Conservation (phyloP, 768 basidiomycete species). For the Cystobasidium ongulense region DNA sequence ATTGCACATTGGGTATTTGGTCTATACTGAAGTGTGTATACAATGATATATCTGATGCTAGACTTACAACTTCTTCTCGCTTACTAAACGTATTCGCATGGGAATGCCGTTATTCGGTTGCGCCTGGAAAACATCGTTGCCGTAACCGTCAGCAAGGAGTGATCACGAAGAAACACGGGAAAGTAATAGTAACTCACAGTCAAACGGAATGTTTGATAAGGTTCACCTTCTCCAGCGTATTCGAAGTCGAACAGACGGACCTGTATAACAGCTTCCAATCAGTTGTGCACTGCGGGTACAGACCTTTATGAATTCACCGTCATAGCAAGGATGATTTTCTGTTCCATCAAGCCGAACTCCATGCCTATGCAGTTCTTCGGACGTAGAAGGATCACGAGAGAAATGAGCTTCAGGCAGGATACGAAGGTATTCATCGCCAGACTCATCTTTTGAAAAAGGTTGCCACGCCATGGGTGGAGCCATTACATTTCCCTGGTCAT, state of each 20-base stretch:
- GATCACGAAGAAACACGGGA: background rate
- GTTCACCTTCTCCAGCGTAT: background rate
- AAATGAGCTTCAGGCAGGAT: background rate
- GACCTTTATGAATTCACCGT: background rate
- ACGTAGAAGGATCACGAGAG: background rate
- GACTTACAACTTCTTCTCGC: background rate
- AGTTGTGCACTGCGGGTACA: background rate
- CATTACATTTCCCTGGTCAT: slow-evolving; percentile 10
- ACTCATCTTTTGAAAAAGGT: slow-evolving; percentile 28
- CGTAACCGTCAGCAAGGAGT: background rate
- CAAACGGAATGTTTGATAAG: slow-evolving; percentile 24
- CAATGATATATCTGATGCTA: background rate
- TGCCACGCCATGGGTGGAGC: slow-evolving; percentile 14
- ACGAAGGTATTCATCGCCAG: background rate
- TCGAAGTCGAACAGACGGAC: slow-evolving; percentile 27
- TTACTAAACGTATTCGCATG: slow-evolving; percentile 1
- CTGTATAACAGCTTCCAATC: background rate
- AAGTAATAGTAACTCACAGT: slow-evolving; percentile 4
- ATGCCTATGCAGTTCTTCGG: slow-evolving; percentile 29
- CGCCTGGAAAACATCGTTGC: background rate
- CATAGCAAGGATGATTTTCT: slow-evolving; percentile 30
- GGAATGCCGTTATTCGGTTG: slow-evolving; percentile 30
- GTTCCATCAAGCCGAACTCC: slow-evolving; percentile 30
- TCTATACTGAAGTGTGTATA: background rate
- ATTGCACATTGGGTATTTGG: background rate